Conservation (phyloP, 306 rosid species). For the Glycine soja region DNA sequence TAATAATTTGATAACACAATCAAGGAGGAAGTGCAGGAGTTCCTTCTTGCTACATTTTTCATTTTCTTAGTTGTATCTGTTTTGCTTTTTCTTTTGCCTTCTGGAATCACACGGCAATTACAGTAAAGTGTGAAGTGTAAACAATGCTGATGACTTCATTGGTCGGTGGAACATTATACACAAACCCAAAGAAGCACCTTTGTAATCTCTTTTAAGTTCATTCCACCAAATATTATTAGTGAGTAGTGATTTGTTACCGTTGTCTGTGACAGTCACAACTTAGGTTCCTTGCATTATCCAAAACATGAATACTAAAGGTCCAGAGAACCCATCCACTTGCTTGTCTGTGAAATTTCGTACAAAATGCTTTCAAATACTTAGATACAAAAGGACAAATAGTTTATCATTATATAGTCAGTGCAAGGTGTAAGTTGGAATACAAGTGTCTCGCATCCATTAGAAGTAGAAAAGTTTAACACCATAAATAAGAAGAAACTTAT, state of each 20-base stretch:
- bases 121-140: neutral
- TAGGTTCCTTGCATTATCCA: neutral
- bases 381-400: neutral
- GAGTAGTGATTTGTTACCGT: neutral
- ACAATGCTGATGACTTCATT: neutral
- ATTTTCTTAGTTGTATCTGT: neutral
- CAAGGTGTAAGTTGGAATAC: no score
- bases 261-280: neutral
- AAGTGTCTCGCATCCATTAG: no score
- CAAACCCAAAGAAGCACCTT: constrained; percentile 15
- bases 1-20: neutral
- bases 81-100: neutral
- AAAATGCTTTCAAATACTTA: neutral
- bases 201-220: neutral
- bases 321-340: no score
- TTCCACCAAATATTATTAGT: neutral
- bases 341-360: no score
- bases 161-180: neutral
- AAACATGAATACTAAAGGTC: no score
- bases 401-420: neutral
- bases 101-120: neutral
- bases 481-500: no score
- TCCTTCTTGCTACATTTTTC: constrained; percentile 18
- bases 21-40: constrained; percentile 16
- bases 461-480: no score